These are phyloP conservation scores for Solanum ossicruentum DNA, from an alignment of 257 asterid genomes.

Conservation along the genomic window DNA sequence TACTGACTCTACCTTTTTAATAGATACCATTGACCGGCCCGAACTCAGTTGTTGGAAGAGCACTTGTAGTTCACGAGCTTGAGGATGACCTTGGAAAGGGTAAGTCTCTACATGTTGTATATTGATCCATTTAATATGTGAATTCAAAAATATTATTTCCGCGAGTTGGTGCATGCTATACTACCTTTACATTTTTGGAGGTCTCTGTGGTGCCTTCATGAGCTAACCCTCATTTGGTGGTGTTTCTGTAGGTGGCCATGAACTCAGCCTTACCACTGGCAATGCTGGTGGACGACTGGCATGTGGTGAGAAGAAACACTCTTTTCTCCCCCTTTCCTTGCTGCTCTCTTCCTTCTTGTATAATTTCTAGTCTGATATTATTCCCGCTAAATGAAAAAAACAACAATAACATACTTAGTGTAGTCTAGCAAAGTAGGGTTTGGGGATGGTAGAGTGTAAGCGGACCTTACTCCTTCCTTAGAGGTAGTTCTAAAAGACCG, in stretches of 20 bases:
- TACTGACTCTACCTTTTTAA: background rate
- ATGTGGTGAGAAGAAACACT: constrained; percentile 47
- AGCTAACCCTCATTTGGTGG: background rate
- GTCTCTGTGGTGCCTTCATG: background rate
- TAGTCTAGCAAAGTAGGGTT: background rate
- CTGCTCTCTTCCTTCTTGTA: background rate
- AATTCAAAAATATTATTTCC: background rate
- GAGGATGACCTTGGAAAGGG: constrained; percentile 98
- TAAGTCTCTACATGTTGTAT: constrained; percentile 7
- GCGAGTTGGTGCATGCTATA: background rate
- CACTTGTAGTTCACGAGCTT: constrained; percentile 89
- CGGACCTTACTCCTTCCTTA: background rate
- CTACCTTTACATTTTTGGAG: background rate
- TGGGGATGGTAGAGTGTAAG: background rate
- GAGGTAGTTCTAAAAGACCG: background rate
- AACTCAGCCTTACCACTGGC: constrained; percentile 86
- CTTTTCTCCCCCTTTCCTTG: background rate
- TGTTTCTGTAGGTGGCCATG: constrained; percentile 66
- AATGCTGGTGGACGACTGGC: constrained; percentile 98
- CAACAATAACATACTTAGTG: background rate
- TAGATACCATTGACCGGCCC: constrained; percentile 88
- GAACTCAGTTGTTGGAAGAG: constrained; percentile 84
- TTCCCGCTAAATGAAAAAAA: background rate
- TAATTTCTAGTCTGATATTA: background rate
- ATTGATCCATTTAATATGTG: background rate